Evolutionary conservation across 768 basidiomycete genomes (phyloP).

Genomic region (Mycena alexandri): DNA sequence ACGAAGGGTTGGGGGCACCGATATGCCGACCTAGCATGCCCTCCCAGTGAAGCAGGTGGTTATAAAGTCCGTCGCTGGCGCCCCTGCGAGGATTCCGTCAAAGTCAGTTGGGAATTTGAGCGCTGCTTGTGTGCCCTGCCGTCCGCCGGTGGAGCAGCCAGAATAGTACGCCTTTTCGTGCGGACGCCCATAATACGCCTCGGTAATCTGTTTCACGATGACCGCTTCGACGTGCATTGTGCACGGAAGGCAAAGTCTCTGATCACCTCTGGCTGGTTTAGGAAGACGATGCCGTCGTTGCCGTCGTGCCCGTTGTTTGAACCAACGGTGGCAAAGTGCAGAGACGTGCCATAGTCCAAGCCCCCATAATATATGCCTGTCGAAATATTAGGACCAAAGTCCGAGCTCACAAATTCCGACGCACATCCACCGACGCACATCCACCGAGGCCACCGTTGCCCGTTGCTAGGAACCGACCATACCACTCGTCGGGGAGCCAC

Average conservation of each 20-base stretch:
- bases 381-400: too few relatives aligned
- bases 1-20: constrained; percentile 26
- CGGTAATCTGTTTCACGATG: constrained; percentile 40
- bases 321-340: constrained; percentile 42
- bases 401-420: too few relatives aligned
- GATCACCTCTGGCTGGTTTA: constrained; percentile 41
- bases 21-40: neutral
- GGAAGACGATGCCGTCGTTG: constrained; percentile 28
- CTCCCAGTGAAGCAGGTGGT: constrained; percentile 22
- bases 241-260: constrained; percentile 44
- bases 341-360: constrained; percentile 37
- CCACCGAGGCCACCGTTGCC: constrained; percentile 37
- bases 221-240: constrained; percentile 40
- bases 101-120: constrained; percentile 42
- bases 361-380: constrained; percentile 38
- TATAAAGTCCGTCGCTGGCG: constrained; percentile 39
- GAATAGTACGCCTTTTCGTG: constrained; percentile 42
- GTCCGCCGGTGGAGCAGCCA: constrained; percentile 45
- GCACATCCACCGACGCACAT: constrained; percentile 33
- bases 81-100: constrained; percentile 44
- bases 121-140: constrained; percentile 41
- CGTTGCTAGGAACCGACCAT: constrained; percentile 25
- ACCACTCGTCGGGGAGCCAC: constrained; percentile 36
- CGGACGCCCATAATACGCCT: constrained; percentile 38
- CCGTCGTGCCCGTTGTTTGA: constrained; percentile 45